Base-by-base conservation (phyloP, 306 rosid species). In the Gillenia trifoliata region DNA sequence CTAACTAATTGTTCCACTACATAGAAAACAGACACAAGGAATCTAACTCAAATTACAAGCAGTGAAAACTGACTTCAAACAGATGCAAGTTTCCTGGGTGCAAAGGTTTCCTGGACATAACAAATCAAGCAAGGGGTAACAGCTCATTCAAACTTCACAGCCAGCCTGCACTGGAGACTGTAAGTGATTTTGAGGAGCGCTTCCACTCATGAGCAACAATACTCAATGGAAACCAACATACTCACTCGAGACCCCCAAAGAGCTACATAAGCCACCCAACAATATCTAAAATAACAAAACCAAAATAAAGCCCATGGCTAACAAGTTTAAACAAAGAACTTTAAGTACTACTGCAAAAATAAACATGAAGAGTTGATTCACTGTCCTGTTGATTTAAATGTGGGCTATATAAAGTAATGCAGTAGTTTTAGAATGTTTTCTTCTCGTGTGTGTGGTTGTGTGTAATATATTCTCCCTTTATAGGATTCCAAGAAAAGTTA, bases 181-280 rank as follows among this genome's bases (percentile, higher is more conserved):
- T 11, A 28, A 5, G 36, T 60, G 65, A 55, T 71, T 33, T 71
- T 71, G 52, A 8, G 33, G 17, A 71, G 31, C 36, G 25, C 41
- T 62, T 8, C 43, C 50, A 26, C 45, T 34, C 31, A n/a, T 59
- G 23, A 52, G 64, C 64, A 70, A n/a, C 73, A 69, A 20, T 49
- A 68, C 29, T 69, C 62, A 22, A 49, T 69, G 62, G 38, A 69
- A 69, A 29, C 40, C 60, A 47, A 52, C 31, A 52, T 13, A 70
- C 64, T 50, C 60, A 3, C 60, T 55, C 2, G 20, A 47, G 41
- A 52, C 47, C 22, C 49, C 30, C 1, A 69, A 69, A 30, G 28
- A 19, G 28, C 5, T 0, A 49, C 31, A 70, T 12, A n/a, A 70
- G 55, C 45, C 26, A 70, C 63, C 11, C 36, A 50, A 31, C n/a